phyloP scores from a whole-genome alignment of 2,329 filamentous ascomycete species.

The Ophiocordyceps sinensis region DNA sequence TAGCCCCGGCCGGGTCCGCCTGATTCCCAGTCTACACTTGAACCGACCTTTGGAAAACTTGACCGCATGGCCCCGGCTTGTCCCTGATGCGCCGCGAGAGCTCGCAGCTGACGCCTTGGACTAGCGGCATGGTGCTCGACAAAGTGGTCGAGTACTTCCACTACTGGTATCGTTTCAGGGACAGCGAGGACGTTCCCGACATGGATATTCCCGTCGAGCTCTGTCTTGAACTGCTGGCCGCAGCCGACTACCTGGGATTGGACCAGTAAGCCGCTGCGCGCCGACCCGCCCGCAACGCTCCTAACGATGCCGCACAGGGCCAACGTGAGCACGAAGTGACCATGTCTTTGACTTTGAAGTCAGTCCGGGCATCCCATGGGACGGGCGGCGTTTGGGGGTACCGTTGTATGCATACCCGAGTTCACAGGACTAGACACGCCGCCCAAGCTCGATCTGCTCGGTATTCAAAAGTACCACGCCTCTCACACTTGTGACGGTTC shows the following conservation, averaged over 20 bases:
- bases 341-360: background rate
- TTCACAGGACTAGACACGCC: too few relatives aligned
- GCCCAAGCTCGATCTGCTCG: too few relatives aligned
- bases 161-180: slow-evolving; percentile 62
- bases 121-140: slow-evolving; percentile 58
- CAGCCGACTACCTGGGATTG: slow-evolving; percentile 61
- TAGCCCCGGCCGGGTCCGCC: slow-evolving; percentile 22
- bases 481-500: too few relatives aligned
- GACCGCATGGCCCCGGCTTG: slow-evolving; percentile 4
- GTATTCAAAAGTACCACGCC: too few relatives aligned
- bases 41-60: slow-evolving; percentile 30
- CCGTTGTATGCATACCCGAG: background rate
- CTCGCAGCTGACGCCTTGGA: slow-evolving; percentile 5
- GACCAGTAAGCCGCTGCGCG: slow-evolving; percentile 29
- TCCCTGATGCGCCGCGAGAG: background rate
- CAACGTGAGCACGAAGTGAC: slow-evolving; percentile 23
- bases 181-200: slow-evolving; percentile 59
- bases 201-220: slow-evolving; percentile 70
- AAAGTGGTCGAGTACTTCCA: slow-evolving; percentile 75
- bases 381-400: background rate
- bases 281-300: slow-evolving; percentile 4
- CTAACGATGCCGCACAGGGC: slow-evolving; percentile 18
- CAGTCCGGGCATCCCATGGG: background rate
- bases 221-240: slow-evolving; percentile 63
- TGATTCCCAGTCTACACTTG: slow-evolving; percentile 48